Percentiles rank a stretch among this genome's conserved stretches.
These are phyloP conservation scores for Berkeleyomyces rouxiae DNA, from an alignment of 2,329 filamentous ascomycete species.

Conservation along the genomic window DNA sequence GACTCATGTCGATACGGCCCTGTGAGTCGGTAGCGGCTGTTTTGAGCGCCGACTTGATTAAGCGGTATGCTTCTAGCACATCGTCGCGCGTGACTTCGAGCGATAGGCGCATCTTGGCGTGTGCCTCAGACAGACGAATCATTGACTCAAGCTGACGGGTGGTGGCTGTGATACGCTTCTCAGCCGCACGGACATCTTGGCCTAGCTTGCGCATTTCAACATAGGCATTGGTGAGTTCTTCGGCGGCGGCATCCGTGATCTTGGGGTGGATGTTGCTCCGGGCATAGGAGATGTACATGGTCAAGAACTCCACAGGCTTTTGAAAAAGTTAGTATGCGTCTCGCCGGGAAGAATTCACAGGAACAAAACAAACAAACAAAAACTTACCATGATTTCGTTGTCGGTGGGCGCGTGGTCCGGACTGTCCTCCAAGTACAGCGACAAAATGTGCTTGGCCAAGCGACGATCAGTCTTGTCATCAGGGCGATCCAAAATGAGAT, in stretches of 20 bases:
- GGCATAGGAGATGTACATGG: slow-evolving; percentile 92
- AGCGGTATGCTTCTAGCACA: slow-evolving; percentile 74
- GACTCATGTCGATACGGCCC: slow-evolving; percentile 89
- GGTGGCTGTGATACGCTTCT: slow-evolving; percentile 94
- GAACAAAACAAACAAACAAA: background rate
- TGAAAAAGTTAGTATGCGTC: slow-evolving; percentile 3
- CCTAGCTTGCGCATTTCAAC: slow-evolving; percentile 91
- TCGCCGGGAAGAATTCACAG: background rate
- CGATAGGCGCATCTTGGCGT: slow-evolving; percentile 91
- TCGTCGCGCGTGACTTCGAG: slow-evolving; percentile 60
- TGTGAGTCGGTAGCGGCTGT: slow-evolving; percentile 89
- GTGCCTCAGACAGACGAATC: slow-evolving; percentile 91
- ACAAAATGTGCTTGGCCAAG: slow-evolving; percentile 78
- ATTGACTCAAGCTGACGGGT: slow-evolving; percentile 94
- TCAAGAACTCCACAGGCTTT: slow-evolving; percentile 85
- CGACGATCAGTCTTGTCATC: slow-evolving; percentile 81
- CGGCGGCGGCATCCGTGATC: slow-evolving; percentile 64
- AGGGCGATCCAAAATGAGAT: slow-evolving; percentile 84
- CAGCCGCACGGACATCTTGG: slow-evolving; percentile 67
- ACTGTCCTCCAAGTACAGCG: slow-evolving; percentile 91
- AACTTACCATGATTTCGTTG: slow-evolving; percentile 64
- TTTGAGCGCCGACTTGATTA: slow-evolving; percentile 90
- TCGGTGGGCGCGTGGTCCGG: slow-evolving; percentile 64
- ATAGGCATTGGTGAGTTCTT: slow-evolving; percentile 72
- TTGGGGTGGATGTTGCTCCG: slow-evolving; percentile 70